Evolutionary conservation across 1,284 basidiomycete species (phyloP), one percentile per base, ranked within the genome.

Genomic region (Leccinum solheimii): DNA sequence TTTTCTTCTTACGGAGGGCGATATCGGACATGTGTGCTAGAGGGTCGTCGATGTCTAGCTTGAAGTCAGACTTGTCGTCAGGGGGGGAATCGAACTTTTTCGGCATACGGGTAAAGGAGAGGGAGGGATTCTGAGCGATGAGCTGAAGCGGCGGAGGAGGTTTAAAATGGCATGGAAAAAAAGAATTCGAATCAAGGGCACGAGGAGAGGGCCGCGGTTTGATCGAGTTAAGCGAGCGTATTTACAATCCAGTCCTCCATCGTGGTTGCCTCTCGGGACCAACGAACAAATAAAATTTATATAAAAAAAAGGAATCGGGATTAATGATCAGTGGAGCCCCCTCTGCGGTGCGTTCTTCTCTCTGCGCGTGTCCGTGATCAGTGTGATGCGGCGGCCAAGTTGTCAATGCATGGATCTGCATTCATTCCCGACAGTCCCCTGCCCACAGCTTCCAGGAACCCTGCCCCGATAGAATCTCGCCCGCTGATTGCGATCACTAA

Each of bases 1-100:
- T 92, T 79, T 92, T 93, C 81, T 91, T 91, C 79, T 91, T 91
- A 67, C 90, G 80, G 67, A 90, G 79, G 43, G 86, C 86, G 36
- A 88, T 82, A 74, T 91, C 88, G 66, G 84, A 75, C 64, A 79
- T 70, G 63, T 77, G 77, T 56, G 69, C 54, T 30, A 55, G 4
- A 14, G 73, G 63, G 66, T 73, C 68, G 70, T 77, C 76, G 67
- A 78, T 62, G 75, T 77, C 82, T 54, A 75, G 67, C 68, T 82
- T 83, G 66, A 75, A 71, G 23, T 68, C 67, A 14, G 63, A 65
- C 60, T 64, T 64, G 62, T 74, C 66, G 70, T 68, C 77, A 67
- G 77, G 68, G 58, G 78, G 72, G 16, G 79, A 76, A 52, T 73
- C 74, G 64, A 79, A 73, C 70, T 80, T 77, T 66, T 76, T 81